phyloP scores from a whole-genome alignment of 2,329 filamentous ascomycete species.

The Clonostachys solani region DNA sequence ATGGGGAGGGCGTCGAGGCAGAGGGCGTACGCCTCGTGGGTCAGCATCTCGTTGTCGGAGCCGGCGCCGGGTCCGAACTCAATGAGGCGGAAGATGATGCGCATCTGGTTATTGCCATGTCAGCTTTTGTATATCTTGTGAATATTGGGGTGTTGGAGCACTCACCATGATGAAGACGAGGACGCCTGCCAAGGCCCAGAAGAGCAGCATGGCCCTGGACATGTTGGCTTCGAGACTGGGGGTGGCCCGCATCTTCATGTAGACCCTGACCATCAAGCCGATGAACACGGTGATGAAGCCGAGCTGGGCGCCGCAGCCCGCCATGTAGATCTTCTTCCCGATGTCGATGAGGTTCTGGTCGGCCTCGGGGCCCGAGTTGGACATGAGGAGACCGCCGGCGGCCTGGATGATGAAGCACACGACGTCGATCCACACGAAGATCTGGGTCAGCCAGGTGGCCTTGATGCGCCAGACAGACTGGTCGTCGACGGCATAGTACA shows the following conservation, averaged over 20 bases:
- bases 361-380: conserved; percentile 10
- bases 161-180: conserved; percentile 28
- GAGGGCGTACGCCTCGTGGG: conserved; percentile 48
- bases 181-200: conserved; percentile 19
- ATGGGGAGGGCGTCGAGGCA: conserved; percentile 50
- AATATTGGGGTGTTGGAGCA: background rate
- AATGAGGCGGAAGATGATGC: conserved; percentile 56
- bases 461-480: conserved; percentile 27
- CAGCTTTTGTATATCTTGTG: conserved; percentile 1
- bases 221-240: conserved; percentile 6
- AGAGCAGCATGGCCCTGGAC: conserved; percentile 13
- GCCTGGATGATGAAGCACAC: conserved; percentile 40
- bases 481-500: conserved; percentile 30
- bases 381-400: conserved; percentile 29
- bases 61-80: conserved; percentile 47
- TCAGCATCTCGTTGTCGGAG: conserved; percentile 36
- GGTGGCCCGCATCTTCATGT: background rate
- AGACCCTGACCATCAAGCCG: conserved; percentile 17
- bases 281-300: conserved; percentile 30
- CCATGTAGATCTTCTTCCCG: conserved; percentile 32
- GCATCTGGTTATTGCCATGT: conserved; percentile 24
- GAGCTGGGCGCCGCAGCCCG: conserved; percentile 28
- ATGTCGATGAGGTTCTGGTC: conserved; percentile 14
- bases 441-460: conserved; percentile 29
- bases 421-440: conserved; percentile 44